Conservation (phyloP, 495 filamentous ascomycete species). For the Thermothielavioides terrestris region DNA sequence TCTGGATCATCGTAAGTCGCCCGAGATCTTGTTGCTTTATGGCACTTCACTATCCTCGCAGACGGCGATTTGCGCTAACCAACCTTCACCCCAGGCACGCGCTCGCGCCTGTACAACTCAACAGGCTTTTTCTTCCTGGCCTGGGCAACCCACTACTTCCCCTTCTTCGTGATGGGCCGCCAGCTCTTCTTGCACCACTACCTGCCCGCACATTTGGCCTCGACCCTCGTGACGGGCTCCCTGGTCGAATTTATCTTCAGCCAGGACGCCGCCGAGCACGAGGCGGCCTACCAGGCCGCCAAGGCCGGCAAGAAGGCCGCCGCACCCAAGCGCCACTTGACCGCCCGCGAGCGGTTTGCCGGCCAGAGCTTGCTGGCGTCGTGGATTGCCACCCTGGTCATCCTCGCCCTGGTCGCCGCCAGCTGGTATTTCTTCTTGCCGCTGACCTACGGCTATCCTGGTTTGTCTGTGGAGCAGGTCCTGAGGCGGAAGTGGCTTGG, state of each 20-base stretch:
- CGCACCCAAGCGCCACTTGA: slow-evolving; percentile 45
- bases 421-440: slow-evolving; percentile 91
- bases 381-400: slow-evolving; percentile 68
- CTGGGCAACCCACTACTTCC: slow-evolving; percentile 96
- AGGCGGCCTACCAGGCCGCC: slow-evolving; percentile 33
- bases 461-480: slow-evolving; percentile 75
- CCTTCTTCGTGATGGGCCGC: slow-evolving; percentile 95
- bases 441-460: slow-evolving; percentile 89
- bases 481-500: slow-evolving; percentile 85
- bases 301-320: slow-evolving; percentile 46
- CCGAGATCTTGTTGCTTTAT: too few relatives aligned
- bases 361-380: slow-evolving; percentile 65
- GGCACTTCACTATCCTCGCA: too few relatives aligned
- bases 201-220: slow-evolving; percentile 88
- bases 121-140: slow-evolving; percentile 98
- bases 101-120: slow-evolving; percentile 91
- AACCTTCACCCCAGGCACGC: slow-evolving; percentile 52
- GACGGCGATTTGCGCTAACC: too few relatives aligned
- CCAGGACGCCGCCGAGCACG: slow-evolving; percentile 58
- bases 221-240: slow-evolving; percentile 89
- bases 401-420: slow-evolving; percentile 59
- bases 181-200: slow-evolving; percentile 98
- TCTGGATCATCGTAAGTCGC: slow-evolving; percentile 77
- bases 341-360: slow-evolving; percentile 70
- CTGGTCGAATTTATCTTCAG: slow-evolving; percentile 95